Base-by-base conservation (phyloP, 352 stramenopile genomes). In the Globisporangium carolinianum region DNA sequence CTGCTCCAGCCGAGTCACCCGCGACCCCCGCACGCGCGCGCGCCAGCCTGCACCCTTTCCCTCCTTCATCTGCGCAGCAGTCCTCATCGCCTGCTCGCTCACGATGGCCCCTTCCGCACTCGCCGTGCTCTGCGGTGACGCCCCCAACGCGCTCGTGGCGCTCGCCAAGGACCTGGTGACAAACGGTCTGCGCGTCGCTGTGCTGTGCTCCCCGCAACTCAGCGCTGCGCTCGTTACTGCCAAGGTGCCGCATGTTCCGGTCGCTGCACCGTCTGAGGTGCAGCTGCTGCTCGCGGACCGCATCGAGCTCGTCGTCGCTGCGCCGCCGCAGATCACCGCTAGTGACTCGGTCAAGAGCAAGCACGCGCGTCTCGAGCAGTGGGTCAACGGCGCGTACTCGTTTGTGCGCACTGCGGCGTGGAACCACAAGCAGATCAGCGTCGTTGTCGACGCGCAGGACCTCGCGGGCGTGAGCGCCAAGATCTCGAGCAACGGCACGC, bases 351-450 rank as follows among this genome's bases (percentile, higher is more conserved):
- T 57, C 58, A 84, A 84, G 61, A 58, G 50, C 56, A 59, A 64
- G 45, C 76, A 85, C 59, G 59, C 67, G 36, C 69, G 69, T 8
- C 69, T 94, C 48, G 69, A 76, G 50, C 55, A 66, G 47, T 94
- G 79, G 86, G 76, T 91, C 53, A 83, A 75, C 12, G 85, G 85
- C 56, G 73, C 82, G 39, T 87, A 82, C 58, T 75, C 81, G 46
- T 90, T 95, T 53, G 83, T 92, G 55, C 87, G 86, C 63, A 79
- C 85, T 2, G 82, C 86, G 8, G 86, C 87, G 3, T 91, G 87
- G 81, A 89, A 94, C 68, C 70, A 96, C 72, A 87, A 91, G 66
- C 83, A 91, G 68, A 89, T 92, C 56, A 80, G 68, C 56, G 86
- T 96, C 42, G 64, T 95, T 5, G 70, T 91, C 36, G 73, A 93